Base-by-base conservation (phyloP, 345 rosid species). In the Erodium maritimum region DNA sequence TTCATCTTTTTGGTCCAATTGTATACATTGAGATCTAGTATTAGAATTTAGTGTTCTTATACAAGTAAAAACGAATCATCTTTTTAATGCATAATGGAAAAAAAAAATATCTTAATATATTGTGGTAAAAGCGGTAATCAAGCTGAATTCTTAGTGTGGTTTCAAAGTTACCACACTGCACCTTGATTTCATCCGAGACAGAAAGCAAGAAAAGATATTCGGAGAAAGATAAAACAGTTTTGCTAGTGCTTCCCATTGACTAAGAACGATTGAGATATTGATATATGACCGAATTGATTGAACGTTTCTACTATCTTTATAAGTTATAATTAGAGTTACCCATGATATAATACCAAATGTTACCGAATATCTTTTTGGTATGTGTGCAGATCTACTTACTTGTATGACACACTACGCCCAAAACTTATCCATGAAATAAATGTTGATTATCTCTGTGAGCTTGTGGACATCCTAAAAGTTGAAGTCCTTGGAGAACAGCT, bases 331-430 rank as follows among this genome's bases (percentile, higher is more conserved):
- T 50, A 33, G 21, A 23, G 18, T 23, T 50, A 14, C 21, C 61
- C 50, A 19, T 23, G 22, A 9, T 50, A 23, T 18, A n/a, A n/a
- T 12, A 24, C 16, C 20, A 52, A 50, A 22, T 61, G 12, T 21
- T 9, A n/a, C 29, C 29, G 17, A 34, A 37, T 58, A 19, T 20
- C 6, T 58, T 7, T 12, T 25, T 23, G 25, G 50, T 50, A 33
- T 56, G n/a, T 45, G 67, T 65, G 66, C 74, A 91, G 98, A 81
- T 84, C 96, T 55, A 88, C 94, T 13, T 91, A 77, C 78, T 72
- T 88, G 70, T 91, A 91, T 57, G 99, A 91, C 67, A 89, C 87
- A 68, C 69, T 91, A 63, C 91, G 99, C 24, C 99, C 99, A 55
- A 91, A 80, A 72, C 85, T 91, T 55, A 93, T 93, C 67, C 91